These are phyloP conservation scores for Globisporangium orthogonon DNA, from an alignment of 352 stramenopile species.

Conservation along the genomic window DNA sequence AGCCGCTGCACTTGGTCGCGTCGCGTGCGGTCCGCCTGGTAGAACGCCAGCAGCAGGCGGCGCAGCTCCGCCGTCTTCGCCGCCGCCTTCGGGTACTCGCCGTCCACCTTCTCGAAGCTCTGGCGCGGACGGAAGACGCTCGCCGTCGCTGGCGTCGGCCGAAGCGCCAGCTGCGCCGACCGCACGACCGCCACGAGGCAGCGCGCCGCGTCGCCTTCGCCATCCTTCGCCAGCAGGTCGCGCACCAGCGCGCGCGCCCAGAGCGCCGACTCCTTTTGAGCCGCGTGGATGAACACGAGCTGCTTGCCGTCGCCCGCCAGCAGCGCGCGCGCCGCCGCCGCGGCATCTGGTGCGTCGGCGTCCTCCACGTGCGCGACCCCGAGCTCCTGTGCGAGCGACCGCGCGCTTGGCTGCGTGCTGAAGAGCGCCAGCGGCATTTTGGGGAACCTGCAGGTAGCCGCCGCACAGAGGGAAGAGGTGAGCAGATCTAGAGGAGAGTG, in stretches of 20 bases:
- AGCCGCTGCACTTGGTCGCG: slow-evolving; percentile 44
- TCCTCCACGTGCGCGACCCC: slow-evolving; percentile 29
- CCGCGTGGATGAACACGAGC: slow-evolving; percentile 51
- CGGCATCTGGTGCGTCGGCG: slow-evolving; percentile 8
- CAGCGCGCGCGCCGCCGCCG: slow-evolving; percentile 7
- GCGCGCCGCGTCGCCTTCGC: slow-evolving; percentile 19
- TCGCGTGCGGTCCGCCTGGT: slow-evolving; percentile 60
- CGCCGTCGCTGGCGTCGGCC: slow-evolving; percentile 14
- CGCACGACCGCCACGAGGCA: slow-evolving; percentile 47
- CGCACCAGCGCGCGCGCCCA: slow-evolving; percentile 41
- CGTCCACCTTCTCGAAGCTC: slow-evolving; percentile 55
- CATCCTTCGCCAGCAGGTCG: slow-evolving; percentile 23
- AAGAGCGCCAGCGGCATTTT: slow-evolving; percentile 60
- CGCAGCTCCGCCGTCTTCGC: slow-evolving; percentile 4
- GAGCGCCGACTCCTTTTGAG: slow-evolving; percentile 14
- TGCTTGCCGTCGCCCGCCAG: slow-evolving; percentile 33
- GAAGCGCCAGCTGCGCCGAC: slow-evolving; percentile 8
- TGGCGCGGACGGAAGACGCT: slow-evolving; percentile 50
- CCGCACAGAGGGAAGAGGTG: background rate
- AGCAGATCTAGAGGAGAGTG: too few relatives aligned
- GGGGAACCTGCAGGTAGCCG: slow-evolving; percentile 28
- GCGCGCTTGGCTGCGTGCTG: slow-evolving; percentile 28
- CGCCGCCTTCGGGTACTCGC: slow-evolving; percentile 26
- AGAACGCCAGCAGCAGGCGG: slow-evolving; percentile 49
- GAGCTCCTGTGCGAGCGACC: slow-evolving; percentile 22